Evolutionary conservation across 495 filamentous ascomycete genomes (phyloP).

Genomic region (Poronia punctata): DNA sequence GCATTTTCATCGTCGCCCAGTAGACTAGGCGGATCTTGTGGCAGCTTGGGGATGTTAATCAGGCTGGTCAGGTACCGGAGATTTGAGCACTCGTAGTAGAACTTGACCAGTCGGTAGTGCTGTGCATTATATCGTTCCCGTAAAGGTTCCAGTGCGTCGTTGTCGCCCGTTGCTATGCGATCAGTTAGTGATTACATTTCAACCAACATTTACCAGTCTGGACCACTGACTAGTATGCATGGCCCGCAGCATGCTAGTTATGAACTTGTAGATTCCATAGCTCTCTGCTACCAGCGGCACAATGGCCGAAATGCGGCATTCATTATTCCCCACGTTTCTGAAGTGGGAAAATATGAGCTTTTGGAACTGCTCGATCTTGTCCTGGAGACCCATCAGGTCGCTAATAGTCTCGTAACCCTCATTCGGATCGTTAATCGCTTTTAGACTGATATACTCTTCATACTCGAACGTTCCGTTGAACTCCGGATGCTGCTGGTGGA

Average conservation of each 20-base stretch:
- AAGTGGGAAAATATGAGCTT: conserved; percentile 98
- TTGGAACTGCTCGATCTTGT: conserved; percentile 96
- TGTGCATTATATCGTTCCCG: conserved; percentile 86
- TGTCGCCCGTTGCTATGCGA: conserved; percentile 72
- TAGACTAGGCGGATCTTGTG: conserved; percentile 86
- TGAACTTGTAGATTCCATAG: conserved; percentile 96
- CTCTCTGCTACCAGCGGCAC: conserved; percentile 94
- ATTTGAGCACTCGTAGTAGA: conserved; percentile 99
- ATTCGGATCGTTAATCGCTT: conserved; percentile 97
- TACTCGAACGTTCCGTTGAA: conserved; percentile 99
- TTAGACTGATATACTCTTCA: conserved; percentile 96
- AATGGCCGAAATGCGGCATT: conserved; percentile 89
- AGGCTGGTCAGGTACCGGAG: conserved; percentile 91
- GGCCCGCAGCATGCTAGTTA: conserved; percentile 87
- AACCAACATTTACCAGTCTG: conserved; percentile 6
- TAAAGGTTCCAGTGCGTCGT: conserved; percentile 88
- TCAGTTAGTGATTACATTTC: conserved; percentile 18
- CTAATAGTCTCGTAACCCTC: conserved; percentile 98
- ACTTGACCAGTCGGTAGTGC: conserved; percentile 90
- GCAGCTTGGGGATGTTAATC: conserved; percentile 92
- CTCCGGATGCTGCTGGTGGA: conserved; percentile 93
- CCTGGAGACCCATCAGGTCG: conserved; percentile 93
- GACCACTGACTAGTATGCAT: conserved; percentile 85
- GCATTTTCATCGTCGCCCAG: conserved; percentile 75
- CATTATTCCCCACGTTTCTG: conserved; percentile 81